A percentile compares a stretch with the other conserved stretches of the same genome.
Evolutionary conservation across 768 basidiomycete genomes (phyloP).

Genomic region (Lyophyllum atratum): DNA sequence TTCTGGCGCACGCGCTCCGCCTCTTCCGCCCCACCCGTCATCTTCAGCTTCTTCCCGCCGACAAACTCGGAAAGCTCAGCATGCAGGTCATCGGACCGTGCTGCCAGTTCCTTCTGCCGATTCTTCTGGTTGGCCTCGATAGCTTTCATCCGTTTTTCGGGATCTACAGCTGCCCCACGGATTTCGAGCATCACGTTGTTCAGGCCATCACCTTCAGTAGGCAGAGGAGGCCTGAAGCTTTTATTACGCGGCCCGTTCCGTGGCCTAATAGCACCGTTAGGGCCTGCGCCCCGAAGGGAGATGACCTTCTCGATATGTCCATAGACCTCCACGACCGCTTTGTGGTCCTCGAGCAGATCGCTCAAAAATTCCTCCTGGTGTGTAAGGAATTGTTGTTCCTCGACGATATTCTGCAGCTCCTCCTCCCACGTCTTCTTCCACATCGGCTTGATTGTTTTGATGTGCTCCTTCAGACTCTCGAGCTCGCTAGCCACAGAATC

Average conservation of each 20-base stretch:
- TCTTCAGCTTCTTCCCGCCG: conserved; percentile 81
- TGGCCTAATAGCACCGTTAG: conserved; percentile 30
- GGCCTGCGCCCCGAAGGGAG: conserved; percentile 56
- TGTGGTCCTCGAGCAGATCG: conserved; percentile 91
- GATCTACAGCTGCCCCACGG: conserved; percentile 77
- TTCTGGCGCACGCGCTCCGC: conserved; percentile 85
- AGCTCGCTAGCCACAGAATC: conserved; percentile 66
- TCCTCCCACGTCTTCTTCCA: conserved; percentile 99
- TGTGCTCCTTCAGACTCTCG: conserved; percentile 77
- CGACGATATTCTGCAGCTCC: conserved; percentile 94
- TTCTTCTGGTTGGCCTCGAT: conserved; percentile 87
- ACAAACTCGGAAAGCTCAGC: conserved; percentile 88
- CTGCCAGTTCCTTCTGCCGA: conserved; percentile 74
- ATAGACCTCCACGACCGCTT: conserved; percentile 84
- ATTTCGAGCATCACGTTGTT: conserved; percentile 91
- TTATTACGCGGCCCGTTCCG: conserved; percentile 35
- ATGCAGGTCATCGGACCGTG: conserved; percentile 80
- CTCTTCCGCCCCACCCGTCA: conserved; percentile 96
- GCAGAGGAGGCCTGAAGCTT: conserved; percentile 59
- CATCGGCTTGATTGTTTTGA: conserved; percentile 88
- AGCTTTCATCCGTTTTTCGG: conserved; percentile 84
- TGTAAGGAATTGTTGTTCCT: conserved; percentile 92
- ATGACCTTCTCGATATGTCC: conserved; percentile 91
- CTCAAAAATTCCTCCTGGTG: conserved; percentile 91
- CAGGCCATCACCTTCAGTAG: conserved; percentile 68